phyloP scores from a whole-genome alignment of 495 filamentous ascomycete species.

The Penicilliopsis zonata region DNA sequence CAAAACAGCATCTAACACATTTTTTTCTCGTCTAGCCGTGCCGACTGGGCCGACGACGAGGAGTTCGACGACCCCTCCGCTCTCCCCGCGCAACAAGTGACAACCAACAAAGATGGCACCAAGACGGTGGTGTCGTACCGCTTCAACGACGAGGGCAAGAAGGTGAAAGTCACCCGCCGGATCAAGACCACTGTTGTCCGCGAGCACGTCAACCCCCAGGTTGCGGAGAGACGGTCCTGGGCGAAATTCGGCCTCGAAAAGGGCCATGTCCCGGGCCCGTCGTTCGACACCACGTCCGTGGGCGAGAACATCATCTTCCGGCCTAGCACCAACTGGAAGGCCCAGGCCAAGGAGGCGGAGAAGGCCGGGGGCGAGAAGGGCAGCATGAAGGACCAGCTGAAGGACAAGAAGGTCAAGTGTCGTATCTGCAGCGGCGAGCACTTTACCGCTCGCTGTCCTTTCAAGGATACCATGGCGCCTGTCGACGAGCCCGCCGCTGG shows the following conservation, averaged over 20 bases:
- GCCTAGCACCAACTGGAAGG: conserved; percentile 81
- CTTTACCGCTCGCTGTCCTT: conserved; percentile 91
- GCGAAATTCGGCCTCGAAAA: conserved; percentile 84
- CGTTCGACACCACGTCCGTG: conserved; percentile 77
- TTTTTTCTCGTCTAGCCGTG: conserved; percentile 34
- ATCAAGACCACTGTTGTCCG: conserved; percentile 81
- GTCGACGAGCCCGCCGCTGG: conserved; percentile 52
- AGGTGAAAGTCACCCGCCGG: conserved; percentile 88
- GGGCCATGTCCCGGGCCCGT: conserved; percentile 52
- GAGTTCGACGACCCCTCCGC: conserved; percentile 72
- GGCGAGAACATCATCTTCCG: conserved; percentile 97
- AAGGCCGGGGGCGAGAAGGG: conserved; percentile 59
- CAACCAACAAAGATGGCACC: conserved; percentile 92
- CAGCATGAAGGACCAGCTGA: conserved; percentile 79
- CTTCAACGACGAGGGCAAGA: conserved; percentile 86
- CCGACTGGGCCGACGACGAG: conserved; percentile 96
- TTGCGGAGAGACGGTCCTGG: conserved; percentile 88
- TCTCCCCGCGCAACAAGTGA: conserved; percentile 75
- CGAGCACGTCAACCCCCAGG: conserved; percentile 90
- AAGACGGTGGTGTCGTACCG: conserved; percentile 88
- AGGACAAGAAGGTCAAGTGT: conserved; percentile 99
- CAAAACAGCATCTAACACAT: conserved; percentile 1
- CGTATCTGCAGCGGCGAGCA: conserved; percentile 97
- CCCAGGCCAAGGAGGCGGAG: conserved; percentile 70
- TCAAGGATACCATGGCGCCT: conserved; percentile 72